A percentile compares a stretch with the other conserved stretches of the same genome.
Conservation (phyloP, 371 early-diverging fungal genomes). For the Polyrhizophydium stewartii region DNA sequence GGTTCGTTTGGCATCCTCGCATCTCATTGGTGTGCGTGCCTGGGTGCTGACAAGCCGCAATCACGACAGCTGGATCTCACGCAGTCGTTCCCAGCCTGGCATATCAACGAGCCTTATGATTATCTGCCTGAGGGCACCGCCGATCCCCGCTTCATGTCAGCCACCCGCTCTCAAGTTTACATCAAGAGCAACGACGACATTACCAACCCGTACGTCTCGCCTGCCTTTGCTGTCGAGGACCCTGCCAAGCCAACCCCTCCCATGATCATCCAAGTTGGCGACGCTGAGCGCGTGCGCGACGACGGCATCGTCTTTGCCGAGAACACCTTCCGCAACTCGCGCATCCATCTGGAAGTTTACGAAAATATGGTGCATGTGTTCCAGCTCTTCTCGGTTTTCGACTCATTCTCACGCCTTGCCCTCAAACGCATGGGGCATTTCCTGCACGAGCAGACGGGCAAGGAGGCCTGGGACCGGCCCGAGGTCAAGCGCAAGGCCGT, state of each 20-base stretch:
- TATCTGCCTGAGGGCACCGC: conserved; percentile 50
- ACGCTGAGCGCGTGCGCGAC: conserved; percentile 55
- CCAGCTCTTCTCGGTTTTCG: conserved; percentile 23
- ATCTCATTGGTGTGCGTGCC: background rate
- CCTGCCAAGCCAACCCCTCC: conserved; percentile 39
- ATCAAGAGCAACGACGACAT: conserved; percentile 19
- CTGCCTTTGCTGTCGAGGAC: conserved; percentile 22
- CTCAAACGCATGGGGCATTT: conserved; percentile 8
- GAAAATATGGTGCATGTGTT: conserved; percentile 41
- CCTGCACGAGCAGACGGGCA: conserved; percentile 5
- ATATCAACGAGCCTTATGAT: conserved; percentile 46
- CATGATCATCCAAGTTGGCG: conserved; percentile 55
- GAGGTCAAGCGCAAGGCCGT: background rate
- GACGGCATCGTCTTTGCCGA: conserved; percentile 34
- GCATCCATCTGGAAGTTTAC: conserved; percentile 31
- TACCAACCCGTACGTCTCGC: conserved; percentile 27
- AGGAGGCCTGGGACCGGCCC: background rate
- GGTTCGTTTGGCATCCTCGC: conserved; percentile 26
- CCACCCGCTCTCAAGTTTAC: conserved; percentile 20
- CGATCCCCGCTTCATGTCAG: conserved; percentile 26
- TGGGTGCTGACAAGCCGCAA: background rate
- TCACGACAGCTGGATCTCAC: background rate
- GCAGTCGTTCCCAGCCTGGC: background rate
- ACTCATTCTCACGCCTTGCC: conserved; percentile 2
- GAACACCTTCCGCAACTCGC: conserved; percentile 1